Percentiles rank a stretch among this genome's conserved stretches.
phyloP scores from a whole-genome alignment of 2,329 filamentous ascomycete genomes.

The Arthrinium phaeospermum region DNA sequence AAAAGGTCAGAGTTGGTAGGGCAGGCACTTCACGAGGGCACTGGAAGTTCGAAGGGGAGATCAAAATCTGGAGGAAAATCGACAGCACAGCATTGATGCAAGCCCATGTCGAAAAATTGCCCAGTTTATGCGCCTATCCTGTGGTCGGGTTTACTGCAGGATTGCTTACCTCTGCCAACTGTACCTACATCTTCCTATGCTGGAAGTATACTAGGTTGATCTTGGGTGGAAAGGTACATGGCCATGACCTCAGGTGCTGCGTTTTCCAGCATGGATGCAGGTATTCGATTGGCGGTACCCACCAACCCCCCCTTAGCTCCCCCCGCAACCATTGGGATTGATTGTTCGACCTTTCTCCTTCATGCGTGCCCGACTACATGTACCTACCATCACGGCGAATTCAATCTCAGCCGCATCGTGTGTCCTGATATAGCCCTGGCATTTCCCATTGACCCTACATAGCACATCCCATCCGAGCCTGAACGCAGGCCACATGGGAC shows the following conservation, averaged over 20 bases:
- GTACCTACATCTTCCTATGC: conserved; percentile 9
- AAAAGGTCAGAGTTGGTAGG: neutral
- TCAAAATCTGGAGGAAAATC: conserved; percentile 11
- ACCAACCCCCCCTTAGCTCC: neutral
- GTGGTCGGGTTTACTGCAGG: conserved; percentile 13
- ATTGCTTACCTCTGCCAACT: neutral
- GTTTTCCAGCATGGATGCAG: neutral
- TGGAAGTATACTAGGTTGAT: conserved; percentile 11
- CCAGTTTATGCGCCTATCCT: conserved; percentile 18
- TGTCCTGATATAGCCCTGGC: neutral
- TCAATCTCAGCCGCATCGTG: conserved; percentile 13
- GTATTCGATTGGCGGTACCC: conserved; percentile 13
- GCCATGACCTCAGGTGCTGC: neutral
- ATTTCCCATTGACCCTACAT: too few species aligned
- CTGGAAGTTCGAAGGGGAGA: neutral
- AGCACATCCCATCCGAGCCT: neutral
- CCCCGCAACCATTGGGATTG: conserved; percentile 6
- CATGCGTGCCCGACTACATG: neutral
- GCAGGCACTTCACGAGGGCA: neutral
- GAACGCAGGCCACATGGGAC: neutral
- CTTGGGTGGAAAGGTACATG: conserved; percentile 9
- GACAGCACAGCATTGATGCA: conserved; percentile 13
- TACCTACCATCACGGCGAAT: neutral
- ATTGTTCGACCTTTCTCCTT: neutral
- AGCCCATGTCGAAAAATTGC: conserved; percentile 20